Evolutionary conservation across 352 stramenopile species (phyloP), one percentile per base, ranked within the genome.

Genomic region (Pythium rishiriense): DNA sequence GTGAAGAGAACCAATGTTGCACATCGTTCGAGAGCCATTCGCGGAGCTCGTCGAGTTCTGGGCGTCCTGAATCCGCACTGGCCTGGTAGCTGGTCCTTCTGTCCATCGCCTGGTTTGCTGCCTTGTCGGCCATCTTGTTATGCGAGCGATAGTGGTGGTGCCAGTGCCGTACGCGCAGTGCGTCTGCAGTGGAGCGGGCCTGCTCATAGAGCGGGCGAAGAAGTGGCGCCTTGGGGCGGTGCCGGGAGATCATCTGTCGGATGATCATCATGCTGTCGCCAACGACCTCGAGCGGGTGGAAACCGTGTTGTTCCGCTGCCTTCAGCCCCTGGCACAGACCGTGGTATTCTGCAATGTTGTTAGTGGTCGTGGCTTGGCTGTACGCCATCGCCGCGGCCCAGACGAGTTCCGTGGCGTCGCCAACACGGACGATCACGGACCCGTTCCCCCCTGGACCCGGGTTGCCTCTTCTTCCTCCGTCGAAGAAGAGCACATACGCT

Each of bases 201-300:
- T 6, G 11, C 17, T 37, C n/a, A 37, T 56, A 51, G 2, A 58
- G 26, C 1, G 35, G 22, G 22, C 31, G 22, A 4, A 65, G 58
- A n/a, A 12, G 3, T 5, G 25, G 15, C 8, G 29, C 12, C 31
- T 51, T 49, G 8, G 46, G 58, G 1, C 12, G n/a, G 17, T 26
- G 46, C 2, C 29, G 24, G 3, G 22, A 15, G 22, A 4, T 15
- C 26, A 58, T 51, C 17, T 52, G 47, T 43, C 37, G 14, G 26
- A 65, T 47, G 14, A 65, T 65, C 28, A 65, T 43, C 15, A 43
- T 53, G 48, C 58, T 65, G 48, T 65, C 58, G 2, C 48, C 58
- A 3, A 65, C 33, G 4, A 58, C 47, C 11, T 25, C 24, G 17
- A 65, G 24, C 15, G 35, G 29, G 19, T 6, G 8, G 12, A 1